Conservation (phyloP, 2,329 filamentous ascomycete genomes). For the Diatrype stigma region DNA sequence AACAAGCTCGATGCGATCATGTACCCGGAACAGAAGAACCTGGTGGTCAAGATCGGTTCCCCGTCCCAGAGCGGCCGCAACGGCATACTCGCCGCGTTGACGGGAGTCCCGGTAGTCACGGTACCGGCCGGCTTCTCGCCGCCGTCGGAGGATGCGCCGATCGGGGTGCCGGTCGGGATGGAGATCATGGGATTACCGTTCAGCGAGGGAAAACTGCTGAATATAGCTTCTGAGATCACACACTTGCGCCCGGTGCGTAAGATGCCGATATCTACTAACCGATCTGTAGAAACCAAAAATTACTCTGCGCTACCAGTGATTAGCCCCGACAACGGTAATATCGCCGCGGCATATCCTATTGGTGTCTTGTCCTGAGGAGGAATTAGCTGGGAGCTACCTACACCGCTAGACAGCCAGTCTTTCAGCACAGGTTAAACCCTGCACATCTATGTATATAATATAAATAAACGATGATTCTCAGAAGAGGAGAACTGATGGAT, state of each 20-base stretch:
- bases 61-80: conserved; percentile 55
- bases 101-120: conserved; percentile 37
- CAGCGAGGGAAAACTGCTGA: conserved; percentile 49
- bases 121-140: conserved; percentile 51
- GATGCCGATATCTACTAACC: conserved; percentile 41
- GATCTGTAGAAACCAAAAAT: conserved; percentile 30
- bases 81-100: conserved; percentile 36
- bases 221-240: conserved; percentile 49
- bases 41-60: conserved; percentile 55
- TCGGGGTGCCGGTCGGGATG: conserved; percentile 60
- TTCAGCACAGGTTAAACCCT: not conserved
- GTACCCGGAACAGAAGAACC: conserved; percentile 62
- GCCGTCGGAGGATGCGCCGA: conserved; percentile 41
- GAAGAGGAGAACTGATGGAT: no score
- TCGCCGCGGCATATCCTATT: conserved; percentile 43
- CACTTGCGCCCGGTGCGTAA: conserved; percentile 40
- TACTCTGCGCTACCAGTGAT: conserved; percentile 42
- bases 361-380: conserved; percentile 30
- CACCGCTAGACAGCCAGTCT: not conserved
- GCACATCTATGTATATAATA: not conserved
- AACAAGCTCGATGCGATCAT: conserved; percentile 53
- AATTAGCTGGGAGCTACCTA: not conserved
- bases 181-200: conserved; percentile 57
- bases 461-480: not conserved
- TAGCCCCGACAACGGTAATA: conserved; percentile 36